Base-by-base conservation (phyloP, 768 basidiomycete species). In the Galerina marginata region DNA sequence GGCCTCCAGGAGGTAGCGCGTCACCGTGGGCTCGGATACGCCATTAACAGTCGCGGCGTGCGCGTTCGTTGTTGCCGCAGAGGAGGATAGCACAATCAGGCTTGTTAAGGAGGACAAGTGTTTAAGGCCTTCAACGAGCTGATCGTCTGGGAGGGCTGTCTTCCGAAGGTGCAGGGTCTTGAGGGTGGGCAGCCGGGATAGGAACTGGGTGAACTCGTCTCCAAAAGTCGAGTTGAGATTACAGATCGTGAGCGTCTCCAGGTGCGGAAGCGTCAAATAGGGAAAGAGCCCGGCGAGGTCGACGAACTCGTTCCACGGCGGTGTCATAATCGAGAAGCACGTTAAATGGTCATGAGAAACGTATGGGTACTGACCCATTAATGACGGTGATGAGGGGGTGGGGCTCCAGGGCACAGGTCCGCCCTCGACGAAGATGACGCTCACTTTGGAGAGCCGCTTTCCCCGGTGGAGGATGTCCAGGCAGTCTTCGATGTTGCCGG, bases 161-260 rank as follows among this genome's bases (percentile, higher is more conserved):
- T 76, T 77, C 36, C 79, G 72, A 4, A 80, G 69, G 60, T 77
- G 77, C 20, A 80, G 69, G 7, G 71, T 74, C 58, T 72, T 68
- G 36, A 80, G 62, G 11, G 69, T 70, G 36, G 71, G 60, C 11
- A 77, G 53, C 43, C 71, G 66, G 2, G 75, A 71, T 4, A 80
- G 65, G 62, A 80, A 80, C 23, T 69, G 63, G 10, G 68, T 66
- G 36, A 80, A 73, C 26, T 73, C 71, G 9, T 69, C 40, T 3
- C 70, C 71, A 47, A 79, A 75, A 10, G 72, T 68, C 42, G 72
- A 71, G 51, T 70, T 72, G 47, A 79, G 62, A 58, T 79, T 80
- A 63, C 77, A 78, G 49, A 79, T 78, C 15, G 72, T 74, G 36
- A 80, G 75, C 6, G 71, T 71, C 23, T 73, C 70, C 25, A 80